Base-by-base conservation (phyloP, 129 eudicot genomes). In the Mikania micrantha region DNA sequence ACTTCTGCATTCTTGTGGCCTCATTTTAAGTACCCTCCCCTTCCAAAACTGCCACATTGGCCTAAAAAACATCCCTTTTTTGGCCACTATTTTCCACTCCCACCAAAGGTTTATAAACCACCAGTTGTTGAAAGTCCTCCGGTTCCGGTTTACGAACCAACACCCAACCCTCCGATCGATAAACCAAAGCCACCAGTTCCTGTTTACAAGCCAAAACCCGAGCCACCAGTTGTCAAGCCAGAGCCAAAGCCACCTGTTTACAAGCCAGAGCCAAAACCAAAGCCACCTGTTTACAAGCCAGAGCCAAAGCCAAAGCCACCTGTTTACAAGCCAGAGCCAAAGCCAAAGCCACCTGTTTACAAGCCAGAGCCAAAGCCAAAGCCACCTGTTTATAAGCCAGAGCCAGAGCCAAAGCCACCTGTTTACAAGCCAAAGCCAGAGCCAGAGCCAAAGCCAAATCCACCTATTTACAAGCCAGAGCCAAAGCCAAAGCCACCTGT, bases 1-100 rank as follows among this genome's bases (percentile, higher is more conserved):
- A 72, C 94, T 12, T 88, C 98, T 32, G 81, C 82, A 11, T 81
- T 82, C 78, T 80, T 91, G 32, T 91, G 90, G 97, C 90, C 93
- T 32, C 21, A 21, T 19, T 79, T 54, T 41, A 91, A 91, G 80
- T 74, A 85, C 72, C 95, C 91, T 52, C 84, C 87, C 12, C 54
- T 82, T 22, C 88, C 91, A 28, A 56, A 64, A 40, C 28, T 80
- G 5, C 84, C 83, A 16, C 81, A 76, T 2, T 66, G 72, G 63
- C 69, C 75, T 40, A 76, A 74, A 63, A 79, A 60, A 61, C 77
- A 63, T 58, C 69, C 52, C 29, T 35, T 48, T 19, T 74, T 71
- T 28, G 79, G 59, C 70, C 83, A 77, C 69, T 85, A 76, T 67
- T 81, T 73, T 57, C 80, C 69, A 2, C 80, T 81, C 7, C 91